Conservation (phyloP, 2,329 filamentous ascomycete genomes). For the Pseudogymnoascus sp. region DNA sequence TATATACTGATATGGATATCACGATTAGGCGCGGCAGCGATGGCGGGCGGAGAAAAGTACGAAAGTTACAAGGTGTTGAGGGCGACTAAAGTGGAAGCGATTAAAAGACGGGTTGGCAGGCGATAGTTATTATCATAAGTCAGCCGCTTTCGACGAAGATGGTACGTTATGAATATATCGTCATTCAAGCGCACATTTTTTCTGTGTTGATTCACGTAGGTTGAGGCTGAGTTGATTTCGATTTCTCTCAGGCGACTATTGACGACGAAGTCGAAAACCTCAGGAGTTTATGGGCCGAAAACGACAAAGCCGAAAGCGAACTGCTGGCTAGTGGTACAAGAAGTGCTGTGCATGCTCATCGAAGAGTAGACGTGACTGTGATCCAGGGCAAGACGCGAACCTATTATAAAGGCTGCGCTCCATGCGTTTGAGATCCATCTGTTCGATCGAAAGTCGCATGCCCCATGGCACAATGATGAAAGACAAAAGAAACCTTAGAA, state of each 20-base stretch:
- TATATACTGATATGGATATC: conserved; percentile 2
- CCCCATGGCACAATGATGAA: conserved; percentile 26
- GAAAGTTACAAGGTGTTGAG: conserved; percentile 7
- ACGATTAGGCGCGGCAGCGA: conserved; percentile 1
- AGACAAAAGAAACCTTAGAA: conserved; percentile 27
- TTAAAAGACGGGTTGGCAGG: background rate
- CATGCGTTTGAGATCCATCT: conserved; percentile 24
- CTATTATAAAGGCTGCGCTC: conserved; percentile 18
- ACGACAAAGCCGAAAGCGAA: conserved; percentile 25
- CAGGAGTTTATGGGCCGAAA: conserved; percentile 23
- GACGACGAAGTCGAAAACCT: conserved; percentile 26
- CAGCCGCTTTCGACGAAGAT: background rate
- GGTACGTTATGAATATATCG: conserved; percentile 8
- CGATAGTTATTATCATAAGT: conserved; percentile 6
- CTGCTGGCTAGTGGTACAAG: conserved; percentile 30
- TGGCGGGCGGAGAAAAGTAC: conserved; percentile 3
- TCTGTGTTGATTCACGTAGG: conserved; percentile 9
- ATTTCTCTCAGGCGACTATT: conserved; percentile 28
- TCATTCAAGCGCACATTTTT: conserved; percentile 9
- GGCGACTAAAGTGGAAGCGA: conserved; percentile 2
- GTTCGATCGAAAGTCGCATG: conserved; percentile 23
- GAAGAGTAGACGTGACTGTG: conserved; percentile 25
- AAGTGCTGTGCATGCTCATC: conserved; percentile 27
- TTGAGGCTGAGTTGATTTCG: conserved; percentile 24
- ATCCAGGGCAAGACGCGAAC: conserved; percentile 25